Evolutionary conservation across 306 rosid genomes (phyloP).

Genomic region (Albizia julibrissin): DNA sequence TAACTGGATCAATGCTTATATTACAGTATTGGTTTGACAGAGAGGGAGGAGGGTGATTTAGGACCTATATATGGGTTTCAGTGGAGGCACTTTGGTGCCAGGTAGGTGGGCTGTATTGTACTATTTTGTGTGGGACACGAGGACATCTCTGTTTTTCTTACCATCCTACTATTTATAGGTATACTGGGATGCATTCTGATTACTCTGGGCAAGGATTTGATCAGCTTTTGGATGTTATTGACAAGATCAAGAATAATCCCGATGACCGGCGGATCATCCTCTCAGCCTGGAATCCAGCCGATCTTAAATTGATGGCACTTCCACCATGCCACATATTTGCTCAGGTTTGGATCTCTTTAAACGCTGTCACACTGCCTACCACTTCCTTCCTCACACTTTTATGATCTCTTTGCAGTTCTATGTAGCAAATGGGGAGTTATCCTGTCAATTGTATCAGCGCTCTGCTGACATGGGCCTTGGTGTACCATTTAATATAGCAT

Average conservation of each 20-base stretch:
- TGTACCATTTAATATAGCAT: conserved; percentile 94
- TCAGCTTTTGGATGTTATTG: conserved; percentile 83
- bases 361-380: neutral
- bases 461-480: conserved; percentile 86
- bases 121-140: neutral
- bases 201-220: conserved; percentile 92
- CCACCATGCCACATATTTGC: conserved; percentile 98
- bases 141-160: neutral
- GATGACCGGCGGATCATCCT: conserved; percentile 87
- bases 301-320: conserved; percentile 93
- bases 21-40: conserved; percentile 79
- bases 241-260: conserved; percentile 83
- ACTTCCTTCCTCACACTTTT: neutral
- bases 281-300: conserved; percentile 94
- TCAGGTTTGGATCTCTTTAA: conserved; percentile 55
- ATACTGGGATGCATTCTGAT: conserved; percentile 90
- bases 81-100: conserved; percentile 98
- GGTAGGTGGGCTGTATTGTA: conserved; percentile 53
- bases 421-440: conserved; percentile 85
- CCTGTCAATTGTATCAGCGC: conserved; percentile 97
- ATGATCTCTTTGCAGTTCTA: conserved; percentile 64
- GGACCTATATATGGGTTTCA: conserved; percentile 98
- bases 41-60: conserved; percentile 90
- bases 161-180: conserved; percentile 44
- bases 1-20: neutral